These are phyloP conservation scores for Pseudonitzschia delicatissima DNA, from an alignment of 108 stramenopile species.

Conservation along the genomic window DNA sequence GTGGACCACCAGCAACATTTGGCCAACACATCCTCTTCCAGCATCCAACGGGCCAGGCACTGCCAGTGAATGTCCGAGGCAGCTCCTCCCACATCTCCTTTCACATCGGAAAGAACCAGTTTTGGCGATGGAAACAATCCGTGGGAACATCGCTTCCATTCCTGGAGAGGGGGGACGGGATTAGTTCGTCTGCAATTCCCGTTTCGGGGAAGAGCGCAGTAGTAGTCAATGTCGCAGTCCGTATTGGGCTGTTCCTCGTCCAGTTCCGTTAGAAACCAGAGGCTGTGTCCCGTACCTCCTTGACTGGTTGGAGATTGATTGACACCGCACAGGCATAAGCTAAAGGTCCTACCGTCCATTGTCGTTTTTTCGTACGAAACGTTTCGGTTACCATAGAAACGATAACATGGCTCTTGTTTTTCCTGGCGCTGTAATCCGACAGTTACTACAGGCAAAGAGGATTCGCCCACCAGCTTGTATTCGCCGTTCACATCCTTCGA, in stretches of 20 bases:
- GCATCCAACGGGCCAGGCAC: not conserved
- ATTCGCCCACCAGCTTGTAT: constrained; percentile 41
- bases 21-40: not conserved
- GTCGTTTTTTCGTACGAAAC: not conserved
- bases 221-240: constrained; percentile 90
- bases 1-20: not conserved
- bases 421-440: not conserved
- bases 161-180: not conserved
- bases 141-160: not conserved
- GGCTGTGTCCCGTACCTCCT: not conserved
- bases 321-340: not conserved
- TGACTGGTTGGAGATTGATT: not conserved
- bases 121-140: not conserved
- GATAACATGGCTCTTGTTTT: not conserved
- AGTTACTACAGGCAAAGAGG: not conserved
- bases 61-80: not conserved
- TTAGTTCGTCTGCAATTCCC: not conserved
- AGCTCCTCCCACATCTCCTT: not conserved
- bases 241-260: constrained; percentile 83
- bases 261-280: constrained; percentile 90
- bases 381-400: too few relatives aligned
- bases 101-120: not conserved
- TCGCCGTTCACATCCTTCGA: constrained; percentile 53
- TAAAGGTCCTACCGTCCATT: not conserved
- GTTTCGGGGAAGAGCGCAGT: constrained; percentile 31